These are phyloP conservation scores for Wickerhamiella azyma DNA, from an alignment of 805 yeast genomes.

Conservation along the genomic window DNA sequence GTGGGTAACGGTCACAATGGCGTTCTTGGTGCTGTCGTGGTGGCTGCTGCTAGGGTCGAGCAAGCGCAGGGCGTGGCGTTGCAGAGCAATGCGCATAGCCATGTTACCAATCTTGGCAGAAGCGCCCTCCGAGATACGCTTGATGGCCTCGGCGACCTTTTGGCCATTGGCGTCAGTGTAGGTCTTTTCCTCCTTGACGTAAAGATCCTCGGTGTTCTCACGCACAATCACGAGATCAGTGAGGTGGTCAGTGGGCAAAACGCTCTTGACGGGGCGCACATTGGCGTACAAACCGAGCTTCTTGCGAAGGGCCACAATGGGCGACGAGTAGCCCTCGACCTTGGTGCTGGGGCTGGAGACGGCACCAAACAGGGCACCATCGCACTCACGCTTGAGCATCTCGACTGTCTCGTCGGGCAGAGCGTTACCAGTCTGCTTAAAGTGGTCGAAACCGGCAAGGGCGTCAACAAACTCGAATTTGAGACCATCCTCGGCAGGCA, in stretches of 20 bases:
- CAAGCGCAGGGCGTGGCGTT: conserved; percentile 69
- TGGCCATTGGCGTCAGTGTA: conserved; percentile 68
- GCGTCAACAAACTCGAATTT: conserved; percentile 76
- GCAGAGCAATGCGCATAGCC: conserved; percentile 85
- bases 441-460: conserved; percentile 89
- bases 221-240: conserved; percentile 97
- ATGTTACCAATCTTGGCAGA: conserved; percentile 74
- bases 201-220: conserved; percentile 96
- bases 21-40: conserved; percentile 35
- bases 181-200: conserved; percentile 81
- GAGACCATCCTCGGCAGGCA: conserved; percentile 52
- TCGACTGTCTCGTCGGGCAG: conserved; percentile 86
- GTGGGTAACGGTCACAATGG: conserved; percentile 83
- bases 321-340: conserved; percentile 94
- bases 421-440: conserved; percentile 90
- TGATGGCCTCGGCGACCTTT: conserved; percentile 91
- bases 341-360: conserved; percentile 86
- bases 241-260: conserved; percentile 69
- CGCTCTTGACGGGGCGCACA: conserved; percentile 94
- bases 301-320: conserved; percentile 97
- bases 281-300: conserved; percentile 89
- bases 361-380: conserved; percentile 96
- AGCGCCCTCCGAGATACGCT: conserved; percentile 85
- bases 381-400: conserved; percentile 64
- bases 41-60: conserved; percentile 26